These are phyloP conservation scores for Anthracocystis walkeri DNA, from an alignment of 1,284 basidiomycete species.

Conservation along the genomic window DNA sequence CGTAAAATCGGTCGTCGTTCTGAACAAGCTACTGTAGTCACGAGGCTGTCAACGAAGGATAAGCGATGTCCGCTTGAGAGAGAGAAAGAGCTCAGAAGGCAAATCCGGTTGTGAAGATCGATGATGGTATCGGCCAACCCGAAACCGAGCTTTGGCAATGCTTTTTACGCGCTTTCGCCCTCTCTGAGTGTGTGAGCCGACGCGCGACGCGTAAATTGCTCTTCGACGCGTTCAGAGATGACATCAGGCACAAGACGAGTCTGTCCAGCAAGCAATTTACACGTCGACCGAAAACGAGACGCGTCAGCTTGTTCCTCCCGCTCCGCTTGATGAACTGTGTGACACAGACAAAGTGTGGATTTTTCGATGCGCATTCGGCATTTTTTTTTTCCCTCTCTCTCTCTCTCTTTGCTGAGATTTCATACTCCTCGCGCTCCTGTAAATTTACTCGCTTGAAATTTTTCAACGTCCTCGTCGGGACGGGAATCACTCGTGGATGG, in stretches of 20 bases:
- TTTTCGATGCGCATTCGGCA: constrained; percentile 13
- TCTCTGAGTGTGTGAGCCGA: background rate
- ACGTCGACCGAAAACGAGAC: constrained; percentile 14
- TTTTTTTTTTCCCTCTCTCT: constrained; percentile 15
- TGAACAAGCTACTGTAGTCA: too few species aligned
- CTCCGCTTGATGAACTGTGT: background rate
- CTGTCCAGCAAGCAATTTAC: constrained; percentile 12
- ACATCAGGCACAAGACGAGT: constrained; percentile 9
- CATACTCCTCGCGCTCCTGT: constrained; percentile 2
- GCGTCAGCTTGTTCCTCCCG: constrained; percentile 1
- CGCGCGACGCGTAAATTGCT: constrained; percentile 35
- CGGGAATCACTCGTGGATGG: background rate
- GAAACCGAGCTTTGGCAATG: too few species aligned
- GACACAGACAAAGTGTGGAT: constrained; percentile 13
- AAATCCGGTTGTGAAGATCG: background rate
- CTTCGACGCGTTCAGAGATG: background rate
- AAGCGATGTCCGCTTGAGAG: background rate
- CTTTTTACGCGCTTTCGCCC: background rate
- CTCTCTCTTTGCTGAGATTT: background rate
- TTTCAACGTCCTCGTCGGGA: constrained; percentile 2
- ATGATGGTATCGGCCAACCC: background rate
- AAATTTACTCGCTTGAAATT: constrained; percentile 1
- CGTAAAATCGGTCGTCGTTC: constrained; percentile 2
- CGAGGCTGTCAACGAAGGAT: constrained; percentile 2
- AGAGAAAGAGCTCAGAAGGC: background rate